A percentile compares a stretch with the other conserved stretches of the same genome.
phyloP scores from a whole-genome alignment of 306 rosid genomes.

The Quillaja saponaria region DNA sequence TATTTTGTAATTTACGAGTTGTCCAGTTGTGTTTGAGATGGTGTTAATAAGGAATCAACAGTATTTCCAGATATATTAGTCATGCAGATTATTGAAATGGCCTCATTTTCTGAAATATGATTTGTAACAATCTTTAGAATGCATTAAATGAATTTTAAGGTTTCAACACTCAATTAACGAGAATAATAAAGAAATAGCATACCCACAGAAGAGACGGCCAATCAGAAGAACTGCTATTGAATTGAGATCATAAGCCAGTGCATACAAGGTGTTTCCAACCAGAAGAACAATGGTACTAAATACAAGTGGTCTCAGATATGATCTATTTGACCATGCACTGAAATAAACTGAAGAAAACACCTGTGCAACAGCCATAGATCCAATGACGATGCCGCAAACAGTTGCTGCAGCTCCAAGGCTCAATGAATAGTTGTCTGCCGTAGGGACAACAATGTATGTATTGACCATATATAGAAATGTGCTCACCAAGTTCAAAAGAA shows the following conservation, averaged over 20 bases:
- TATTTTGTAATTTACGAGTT: too few species aligned
- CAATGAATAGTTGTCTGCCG: slow-evolving; percentile 94
- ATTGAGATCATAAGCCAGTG: slow-evolving; percentile 76
- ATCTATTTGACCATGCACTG: slow-evolving; percentile 98
- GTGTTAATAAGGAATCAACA: too few species aligned
- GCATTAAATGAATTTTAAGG: slow-evolving; percentile 14
- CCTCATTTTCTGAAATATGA: neutral
- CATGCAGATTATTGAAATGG: slow-evolving; percentile 1
- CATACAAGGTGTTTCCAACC: slow-evolving; percentile 76
- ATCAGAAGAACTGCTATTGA: slow-evolving; percentile 89
- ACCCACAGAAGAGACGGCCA: slow-evolving; percentile 98
- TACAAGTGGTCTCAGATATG: slow-evolving; percentile 89
- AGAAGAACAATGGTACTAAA: slow-evolving; percentile 89
- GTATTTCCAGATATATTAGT: too few species aligned
- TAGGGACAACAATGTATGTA: slow-evolving; percentile 96
- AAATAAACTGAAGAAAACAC: slow-evolving; percentile 96
- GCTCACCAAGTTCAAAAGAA: slow-evolving; percentile 82
- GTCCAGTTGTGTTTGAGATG: too few species aligned
- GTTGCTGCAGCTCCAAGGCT: slow-evolving; percentile 99
- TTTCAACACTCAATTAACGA: slow-evolving; percentile 18
- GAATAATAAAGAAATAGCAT: slow-evolving; percentile 41
- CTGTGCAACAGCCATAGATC: slow-evolving; percentile 99
- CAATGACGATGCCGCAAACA: slow-evolving; percentile 94
- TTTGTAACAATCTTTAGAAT: slow-evolving; percentile 7
- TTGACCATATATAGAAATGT: slow-evolving; percentile 97